Base-by-base conservation (phyloP, 2,329 filamentous ascomycete species). In the Aspergillus pseudoglaucus region DNA sequence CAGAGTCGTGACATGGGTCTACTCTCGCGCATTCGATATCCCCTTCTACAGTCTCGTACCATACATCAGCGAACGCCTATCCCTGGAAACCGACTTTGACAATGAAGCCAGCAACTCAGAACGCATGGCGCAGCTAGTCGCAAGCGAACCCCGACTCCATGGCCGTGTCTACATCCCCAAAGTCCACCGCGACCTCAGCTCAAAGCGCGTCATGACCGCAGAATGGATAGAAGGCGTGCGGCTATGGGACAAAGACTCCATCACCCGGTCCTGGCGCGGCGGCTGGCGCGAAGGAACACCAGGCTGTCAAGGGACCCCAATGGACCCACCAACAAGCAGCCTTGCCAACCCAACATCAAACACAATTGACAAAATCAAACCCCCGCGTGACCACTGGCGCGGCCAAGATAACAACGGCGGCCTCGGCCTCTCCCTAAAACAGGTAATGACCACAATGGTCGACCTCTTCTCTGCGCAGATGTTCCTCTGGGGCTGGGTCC, bases 151-250 rank as follows among this genome's bases (percentile, higher is more conserved):
- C 18, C 77, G 85, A 22, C 75, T 98, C 32, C 81, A 82, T 20
- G 84, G 83, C 41, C 79, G 89, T 27, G 90, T 97, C 2, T 96
- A 97, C 65, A 84, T 98, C 6, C 93, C 93, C 0, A 79, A 83
- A 35, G 83, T 95, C 8, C 91, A 94, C 65, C 76, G 83, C 3
- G 89, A 95, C 51, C 78, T 96, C 23, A 90, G 83, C 45, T 90
- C 87, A 14, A 86, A 78, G 62, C 80, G 93, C 33, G 83, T 98
- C 43, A 85, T 98, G 75, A 94, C 90, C 1, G 90, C 91, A 0
- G 93, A 98, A 66, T 98, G 93, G 93, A 94, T 98, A 50, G 93
- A 98, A 69, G 93, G 93, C 6, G 83, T 95, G 2, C 80, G 90
- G 1, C 75, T 98, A 2, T 95, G 90, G 89, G 91, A 97, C 60